Conservation (phyloP, 2,329 filamentous ascomycete species). For the Hypoxylon sp. region DNA sequence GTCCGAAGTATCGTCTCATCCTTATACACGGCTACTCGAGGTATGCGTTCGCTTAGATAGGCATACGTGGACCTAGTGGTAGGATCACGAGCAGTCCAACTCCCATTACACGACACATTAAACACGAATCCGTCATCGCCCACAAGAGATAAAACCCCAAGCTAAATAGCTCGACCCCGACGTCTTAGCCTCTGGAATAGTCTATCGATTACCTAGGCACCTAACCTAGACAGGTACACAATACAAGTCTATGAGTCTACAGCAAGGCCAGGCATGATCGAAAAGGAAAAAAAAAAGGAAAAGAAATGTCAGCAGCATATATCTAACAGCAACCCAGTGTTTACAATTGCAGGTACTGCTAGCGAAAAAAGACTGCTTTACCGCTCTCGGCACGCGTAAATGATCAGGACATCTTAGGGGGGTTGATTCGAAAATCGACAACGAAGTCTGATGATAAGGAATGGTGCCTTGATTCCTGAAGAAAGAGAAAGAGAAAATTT, state of each 20-base stretch:
- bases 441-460: conserved; percentile 91
- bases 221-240: neutral
- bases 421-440: conserved; percentile 58
- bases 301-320: conserved; percentile 85
- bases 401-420: conserved; percentile 88
- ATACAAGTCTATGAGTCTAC: neutral
- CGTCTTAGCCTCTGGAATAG: neutral
- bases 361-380: conserved; percentile 95
- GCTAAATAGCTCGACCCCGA: neutral
- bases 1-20: neutral
- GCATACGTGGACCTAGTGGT: neutral
- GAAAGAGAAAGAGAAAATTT: conserved; percentile 49
- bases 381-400: conserved; percentile 89
- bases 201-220: neutral
- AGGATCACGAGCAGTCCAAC: neutral
- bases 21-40: neutral
- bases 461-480: conserved; percentile 74
- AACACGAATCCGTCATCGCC: neutral
- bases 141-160: neutral
- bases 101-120: neutral
- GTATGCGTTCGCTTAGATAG: neutral
- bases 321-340: conserved; percentile 97
- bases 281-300: conserved; percentile 20
- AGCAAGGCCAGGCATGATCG: too few species aligned
- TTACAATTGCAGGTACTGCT: conserved; percentile 83